Evolutionary conservation across 495 filamentous ascomycete genomes (phyloP), one percentile per base, ranked within the genome.

Genomic region (Stereocaulon alpinum): DNA sequence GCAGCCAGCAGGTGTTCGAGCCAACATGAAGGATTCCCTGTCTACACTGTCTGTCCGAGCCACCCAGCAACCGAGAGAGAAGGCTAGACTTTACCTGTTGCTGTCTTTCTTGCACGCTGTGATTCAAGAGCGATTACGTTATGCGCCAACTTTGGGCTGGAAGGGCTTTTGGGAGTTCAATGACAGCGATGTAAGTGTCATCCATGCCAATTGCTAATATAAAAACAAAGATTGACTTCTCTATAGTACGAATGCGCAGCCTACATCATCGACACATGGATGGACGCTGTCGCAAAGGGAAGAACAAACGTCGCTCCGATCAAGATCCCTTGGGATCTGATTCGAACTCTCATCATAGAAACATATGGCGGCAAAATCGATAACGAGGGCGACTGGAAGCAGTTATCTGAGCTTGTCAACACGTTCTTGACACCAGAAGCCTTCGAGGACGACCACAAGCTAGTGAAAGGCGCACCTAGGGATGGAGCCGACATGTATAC

Each of bases 161-260:
- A 95, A 95, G 76, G 89, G 89, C 58, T 95, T 95, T 80, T 99
- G 93, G 93, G 93, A 99, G 74, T 99, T 99, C 70, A 99, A 99
- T 68, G 93, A 99, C 71, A 95, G 91, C 64, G 93, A 98, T 73
- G 91, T 96, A 82, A 86, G 91, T 82, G 34, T 12, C 12, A 53
- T 60, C 57, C 48, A 53, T 34, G 27, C 24, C 24, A 15, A 12
- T 34, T 20, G 11, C 47, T 54, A 27, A n/a, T 37, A 54, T 51
- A 4, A 40, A 40, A 14, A 34, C 14, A 42, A 20, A 56, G 18
- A 41, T 52, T 56, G 14, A 64, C 37, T n/a, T 34, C 34, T 14
- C 1, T 12, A 40, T 66, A 96, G 90, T 97, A 97, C 70, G 91
- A 99, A 76, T 97, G 93, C 75, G 95, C 86, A 17, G 89, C 89